phyloP scores from a whole-genome alignment of 129 eudicot genomes.

The Tagetes erecta region DNA sequence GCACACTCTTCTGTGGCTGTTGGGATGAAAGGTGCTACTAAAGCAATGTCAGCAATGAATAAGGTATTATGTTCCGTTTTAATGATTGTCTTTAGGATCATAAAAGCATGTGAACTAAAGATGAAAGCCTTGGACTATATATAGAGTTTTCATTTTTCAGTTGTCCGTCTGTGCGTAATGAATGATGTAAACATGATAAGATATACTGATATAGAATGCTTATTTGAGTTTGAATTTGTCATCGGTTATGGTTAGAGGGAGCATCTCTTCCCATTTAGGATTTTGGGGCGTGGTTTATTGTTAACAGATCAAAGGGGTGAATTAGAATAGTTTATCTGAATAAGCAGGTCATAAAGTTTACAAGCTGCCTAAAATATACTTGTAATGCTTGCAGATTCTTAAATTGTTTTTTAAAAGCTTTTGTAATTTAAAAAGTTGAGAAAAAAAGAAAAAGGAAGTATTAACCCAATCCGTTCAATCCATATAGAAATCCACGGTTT shows the following conservation, averaged over 20 bases:
- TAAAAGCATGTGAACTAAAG: background rate
- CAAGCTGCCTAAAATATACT: background rate
- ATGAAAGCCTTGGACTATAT: conserved; percentile 11
- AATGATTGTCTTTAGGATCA: background rate
- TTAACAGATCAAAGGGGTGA: background rate
- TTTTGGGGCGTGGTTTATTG: background rate
- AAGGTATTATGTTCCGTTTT: conserved; percentile 47
- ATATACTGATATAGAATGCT: background rate
- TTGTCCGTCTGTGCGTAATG: background rate
- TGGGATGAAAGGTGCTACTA: conserved; percentile 98
- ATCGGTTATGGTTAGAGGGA: background rate
- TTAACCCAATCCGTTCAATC: conserved; percentile 13
- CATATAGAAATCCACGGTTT: background rate
- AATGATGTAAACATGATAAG: background rate
- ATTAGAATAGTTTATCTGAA: background rate
- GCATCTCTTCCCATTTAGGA: background rate
- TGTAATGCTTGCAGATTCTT: background rate
- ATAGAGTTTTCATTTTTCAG: background rate
- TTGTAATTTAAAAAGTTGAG: background rate
- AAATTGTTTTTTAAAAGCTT: background rate
- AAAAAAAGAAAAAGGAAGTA: background rate
- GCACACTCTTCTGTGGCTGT: conserved; percentile 93
- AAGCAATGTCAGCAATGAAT: conserved; percentile 97
- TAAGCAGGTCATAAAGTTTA: background rate
- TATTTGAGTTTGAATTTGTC: background rate